These are phyloP conservation scores for Amorphotheca resinae DNA, from an alignment of 495 filamentous ascomycete genomes.

Conservation along the genomic window DNA sequence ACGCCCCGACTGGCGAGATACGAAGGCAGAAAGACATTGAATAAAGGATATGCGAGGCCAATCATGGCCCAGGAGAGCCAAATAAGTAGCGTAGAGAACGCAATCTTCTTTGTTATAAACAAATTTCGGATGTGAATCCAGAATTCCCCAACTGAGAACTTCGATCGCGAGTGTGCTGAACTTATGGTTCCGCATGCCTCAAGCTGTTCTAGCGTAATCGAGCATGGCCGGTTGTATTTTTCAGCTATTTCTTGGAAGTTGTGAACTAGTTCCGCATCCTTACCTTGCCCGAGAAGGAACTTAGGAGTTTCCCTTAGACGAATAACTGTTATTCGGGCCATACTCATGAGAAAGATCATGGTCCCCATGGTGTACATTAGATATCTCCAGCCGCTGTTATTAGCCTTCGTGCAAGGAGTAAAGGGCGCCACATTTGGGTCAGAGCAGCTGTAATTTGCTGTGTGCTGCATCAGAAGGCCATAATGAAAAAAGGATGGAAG, in stretches of 20 bases:
- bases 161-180: conserved; percentile 24
- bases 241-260: conserved; percentile 19
- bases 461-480: no score
- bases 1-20: conserved; percentile 55
- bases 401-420: conserved; percentile 8
- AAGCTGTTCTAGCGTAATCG: conserved; percentile 21
- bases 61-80: conserved; percentile 62
- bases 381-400: conserved; percentile 29
- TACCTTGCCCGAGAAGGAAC: not conserved
- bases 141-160: not conserved
- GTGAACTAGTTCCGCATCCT: not conserved
- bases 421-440: conserved; percentile 15
- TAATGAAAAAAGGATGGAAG: no score
- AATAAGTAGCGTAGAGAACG: conserved; percentile 40
- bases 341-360: conserved; percentile 21
- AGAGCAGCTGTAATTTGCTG: conserved; percentile 26
- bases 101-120: not conserved
- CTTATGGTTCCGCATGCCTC: conserved; percentile 21
- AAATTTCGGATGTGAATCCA: not conserved
- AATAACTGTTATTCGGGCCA: conserved; percentile 20
- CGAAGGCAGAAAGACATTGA: conserved; percentile 67
- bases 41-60: conserved; percentile 60
- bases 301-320: not conserved
- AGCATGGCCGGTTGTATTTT: conserved; percentile 17
- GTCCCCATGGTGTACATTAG: conserved; percentile 24